A percentile compares a stretch with the other conserved stretches of the same genome.
Evolutionary conservation across 2,329 filamentous ascomycete genomes (phyloP).

Genomic region (Aureobasidium melanogenum): DNA sequence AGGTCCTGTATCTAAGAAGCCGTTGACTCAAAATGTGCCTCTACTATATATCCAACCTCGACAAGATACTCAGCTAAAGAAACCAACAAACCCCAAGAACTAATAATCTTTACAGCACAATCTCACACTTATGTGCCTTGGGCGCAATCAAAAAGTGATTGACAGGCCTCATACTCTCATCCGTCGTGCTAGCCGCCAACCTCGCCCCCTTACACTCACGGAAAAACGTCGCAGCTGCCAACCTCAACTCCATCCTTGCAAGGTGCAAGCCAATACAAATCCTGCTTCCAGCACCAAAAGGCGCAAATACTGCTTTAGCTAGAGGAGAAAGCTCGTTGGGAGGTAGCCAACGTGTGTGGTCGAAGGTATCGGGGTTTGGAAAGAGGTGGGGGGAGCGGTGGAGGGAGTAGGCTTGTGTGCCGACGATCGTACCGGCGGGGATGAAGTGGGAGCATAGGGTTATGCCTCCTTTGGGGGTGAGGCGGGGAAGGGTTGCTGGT

Average conservation of each 20-base stretch:
- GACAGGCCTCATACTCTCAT: conserved; percentile 22
- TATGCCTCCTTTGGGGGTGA: conserved; percentile 20
- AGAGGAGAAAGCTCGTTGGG: conserved; percentile 7
- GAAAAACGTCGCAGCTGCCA: conserved; percentile 23
- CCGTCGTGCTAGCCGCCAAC: conserved; percentile 18
- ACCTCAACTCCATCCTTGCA: conserved; percentile 23
- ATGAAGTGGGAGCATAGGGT: conserved; percentile 18
- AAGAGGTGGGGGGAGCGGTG: conserved; percentile 22
- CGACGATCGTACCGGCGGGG: conserved; percentile 19
- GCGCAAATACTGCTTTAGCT: conserved; percentile 20
- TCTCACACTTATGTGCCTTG: conserved; percentile 21
- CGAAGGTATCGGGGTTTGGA: conserved; percentile 21
- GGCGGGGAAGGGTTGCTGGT: conserved; percentile 22
- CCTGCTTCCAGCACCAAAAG: conserved; percentile 22
- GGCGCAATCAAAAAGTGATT: conserved; percentile 27
- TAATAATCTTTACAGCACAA: conserved; percentile 14
- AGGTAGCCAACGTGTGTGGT: conserved; percentile 18
- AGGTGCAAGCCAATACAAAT: conserved; percentile 25
- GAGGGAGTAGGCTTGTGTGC: conserved; percentile 22
- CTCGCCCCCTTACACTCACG: conserved; percentile 17
- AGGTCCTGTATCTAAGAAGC: too few relatives aligned
- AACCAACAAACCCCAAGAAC: too few relatives aligned
- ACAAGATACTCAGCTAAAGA: too few relatives aligned
- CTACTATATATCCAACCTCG: too few relatives aligned
- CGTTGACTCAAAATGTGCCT: too few relatives aligned